A percentile compares a stretch with the other conserved stretches of the same genome.
Conservation (phyloP, 2,329 filamentous ascomycete species). For the Fusarium luffae region DNA sequence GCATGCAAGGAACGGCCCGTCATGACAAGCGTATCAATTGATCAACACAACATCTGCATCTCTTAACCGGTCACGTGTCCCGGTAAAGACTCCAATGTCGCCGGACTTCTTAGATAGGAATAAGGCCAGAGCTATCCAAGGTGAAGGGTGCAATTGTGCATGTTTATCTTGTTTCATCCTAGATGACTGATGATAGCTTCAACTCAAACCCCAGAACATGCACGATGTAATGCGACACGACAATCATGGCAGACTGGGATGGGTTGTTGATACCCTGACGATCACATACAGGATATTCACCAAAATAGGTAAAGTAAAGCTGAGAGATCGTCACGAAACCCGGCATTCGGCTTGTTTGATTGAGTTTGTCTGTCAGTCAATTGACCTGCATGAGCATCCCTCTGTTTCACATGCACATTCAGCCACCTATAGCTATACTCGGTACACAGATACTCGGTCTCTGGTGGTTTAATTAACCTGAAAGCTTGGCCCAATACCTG, state of each 20-base stretch:
- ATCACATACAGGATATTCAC: conserved; percentile 32
- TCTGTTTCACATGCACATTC: neutral
- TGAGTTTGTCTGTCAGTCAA: neutral
- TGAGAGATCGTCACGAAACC: neutral
- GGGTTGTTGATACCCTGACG: conserved; percentile 24
- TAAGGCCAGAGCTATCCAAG: neutral
- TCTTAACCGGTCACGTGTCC: conserved; percentile 21
- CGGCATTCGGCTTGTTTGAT: conserved; percentile 13
- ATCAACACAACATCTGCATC: neutral
- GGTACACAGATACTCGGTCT: neutral
- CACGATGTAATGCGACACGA: too few relatives aligned
- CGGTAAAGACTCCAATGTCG: conserved; percentile 8
- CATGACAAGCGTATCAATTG: conserved; percentile 8
- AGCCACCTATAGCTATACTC: neutral
- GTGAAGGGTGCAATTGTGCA: conserved; percentile 5
- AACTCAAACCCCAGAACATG: conserved; percentile 3
- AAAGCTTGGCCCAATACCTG: conserved; percentile 26
- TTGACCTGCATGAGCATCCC: neutral
- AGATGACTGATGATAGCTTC: neutral
- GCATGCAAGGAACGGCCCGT: conserved; percentile 17
- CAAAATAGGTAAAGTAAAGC: conserved; percentile 22
- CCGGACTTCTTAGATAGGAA: conserved; percentile 33
- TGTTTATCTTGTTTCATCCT: conserved; percentile 7
- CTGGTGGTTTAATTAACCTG: conserved; percentile 1
- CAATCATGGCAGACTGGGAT: neutral